Percentiles rank a stretch among this genome's conserved stretches.
phyloP scores from a whole-genome alignment of 169 alveolate species.

The Plasmodium vivax region DNA sequence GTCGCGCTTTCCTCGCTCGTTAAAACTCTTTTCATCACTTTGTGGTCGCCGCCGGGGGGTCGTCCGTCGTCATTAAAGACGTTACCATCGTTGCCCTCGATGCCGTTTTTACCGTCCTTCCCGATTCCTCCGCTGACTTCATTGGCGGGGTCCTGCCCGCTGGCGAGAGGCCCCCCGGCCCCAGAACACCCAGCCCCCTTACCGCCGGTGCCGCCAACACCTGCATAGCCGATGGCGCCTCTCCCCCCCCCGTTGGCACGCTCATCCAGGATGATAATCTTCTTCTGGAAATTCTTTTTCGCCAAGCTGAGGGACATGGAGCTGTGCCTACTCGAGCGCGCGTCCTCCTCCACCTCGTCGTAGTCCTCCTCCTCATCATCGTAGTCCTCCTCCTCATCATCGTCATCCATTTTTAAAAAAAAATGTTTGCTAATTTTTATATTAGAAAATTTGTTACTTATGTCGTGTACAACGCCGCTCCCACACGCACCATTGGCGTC shows the following conservation, averaged over 20 bases:
- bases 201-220: neutral
- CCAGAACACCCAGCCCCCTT: neutral
- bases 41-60: neutral
- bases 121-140: neutral
- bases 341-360: neutral
- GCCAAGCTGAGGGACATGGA: neutral
- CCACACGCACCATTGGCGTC: neutral
- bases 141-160: neutral
- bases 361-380: neutral
- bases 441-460: constrained; percentile 31
- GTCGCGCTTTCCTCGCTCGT: neutral
- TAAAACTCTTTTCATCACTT: neutral
- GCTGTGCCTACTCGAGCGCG: constrained; percentile 17
- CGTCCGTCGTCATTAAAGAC: too few relatives aligned
- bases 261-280: constrained; percentile 38
- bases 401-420: constrained; percentile 58
- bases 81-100: too few relatives aligned
- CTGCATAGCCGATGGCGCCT: neutral
- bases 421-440: constrained; percentile 50
- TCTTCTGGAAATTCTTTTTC: neutral
- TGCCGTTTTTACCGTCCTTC: neutral
- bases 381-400: neutral
- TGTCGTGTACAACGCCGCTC: neutral
- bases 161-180: too few relatives aligned
- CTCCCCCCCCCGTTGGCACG: neutral